Percentiles rank a stretch among this genome's conserved stretches.
Conservation (phyloP, 495 filamentous ascomycete species). For the Trichocladium antarcticum region DNA sequence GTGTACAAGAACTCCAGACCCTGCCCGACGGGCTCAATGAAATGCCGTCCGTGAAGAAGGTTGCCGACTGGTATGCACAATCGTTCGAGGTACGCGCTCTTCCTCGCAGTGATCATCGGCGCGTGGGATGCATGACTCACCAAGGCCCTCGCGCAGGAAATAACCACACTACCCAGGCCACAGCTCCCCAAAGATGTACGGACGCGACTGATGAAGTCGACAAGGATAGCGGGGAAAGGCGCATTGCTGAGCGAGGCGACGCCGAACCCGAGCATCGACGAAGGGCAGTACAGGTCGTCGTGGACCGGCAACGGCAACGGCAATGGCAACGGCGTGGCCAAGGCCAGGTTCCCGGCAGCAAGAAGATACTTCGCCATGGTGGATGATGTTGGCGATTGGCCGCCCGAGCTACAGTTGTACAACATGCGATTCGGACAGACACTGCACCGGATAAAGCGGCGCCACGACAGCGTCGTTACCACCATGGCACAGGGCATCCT, state of each 20-base stretch:
- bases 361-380: constrained; percentile 85
- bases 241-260: constrained; percentile 71
- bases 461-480: constrained; percentile 94
- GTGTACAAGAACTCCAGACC: constrained; percentile 83
- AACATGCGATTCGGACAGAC: constrained; percentile 80
- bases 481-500: constrained; percentile 91
- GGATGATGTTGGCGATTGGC: constrained; percentile 83
- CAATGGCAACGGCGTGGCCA: constrained; percentile 40
- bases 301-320: too few species aligned
- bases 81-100: constrained; percentile 76
- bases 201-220: constrained; percentile 63
- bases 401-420: constrained; percentile 86
- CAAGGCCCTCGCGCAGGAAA: constrained; percentile 50
- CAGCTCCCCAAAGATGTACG: constrained; percentile 64
- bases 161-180: constrained; percentile 73
- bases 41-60: constrained; percentile 92
- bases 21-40: constrained; percentile 96
- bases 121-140: constrained; percentile 18
- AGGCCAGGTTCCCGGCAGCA: constrained; percentile 39
- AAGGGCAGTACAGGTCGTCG: constrained; percentile 80
- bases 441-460: constrained; percentile 82
- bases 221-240: constrained; percentile 45
- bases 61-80: constrained; percentile 97
- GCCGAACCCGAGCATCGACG: constrained; percentile 76
- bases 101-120: background rate